phyloP scores from a whole-genome alignment of 768 basidiomycete genomes.

The Boletus bicolor region DNA sequence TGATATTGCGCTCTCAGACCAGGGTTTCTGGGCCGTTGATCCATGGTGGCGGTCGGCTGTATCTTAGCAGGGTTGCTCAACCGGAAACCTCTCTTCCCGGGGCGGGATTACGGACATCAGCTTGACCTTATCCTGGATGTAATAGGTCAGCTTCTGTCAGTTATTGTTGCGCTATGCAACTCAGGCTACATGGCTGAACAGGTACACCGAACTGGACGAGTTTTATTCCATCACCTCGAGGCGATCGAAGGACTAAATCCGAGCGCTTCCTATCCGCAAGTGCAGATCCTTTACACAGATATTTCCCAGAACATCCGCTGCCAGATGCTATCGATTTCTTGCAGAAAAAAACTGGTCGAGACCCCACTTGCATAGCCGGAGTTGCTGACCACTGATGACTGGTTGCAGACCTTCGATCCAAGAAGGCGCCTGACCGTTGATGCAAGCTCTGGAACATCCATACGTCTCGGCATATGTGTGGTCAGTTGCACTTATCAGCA shows the following conservation, averaged over 20 bases:
- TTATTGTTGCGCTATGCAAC: slow-evolving; percentile 14
- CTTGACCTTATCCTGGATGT: slow-evolving; percentile 86
- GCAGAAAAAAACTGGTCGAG: slow-evolving; percentile 61
- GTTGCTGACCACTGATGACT: background rate
- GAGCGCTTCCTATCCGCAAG: slow-evolving; percentile 80
- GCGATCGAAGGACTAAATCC: slow-evolving; percentile 83
- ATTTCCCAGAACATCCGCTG: slow-evolving; percentile 71
- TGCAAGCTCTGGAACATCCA: slow-evolving; percentile 75
- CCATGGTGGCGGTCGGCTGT: slow-evolving; percentile 76
- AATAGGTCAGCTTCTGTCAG: slow-evolving; percentile 46
- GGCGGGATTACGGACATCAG: slow-evolving; percentile 84
- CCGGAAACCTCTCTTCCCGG: slow-evolving; percentile 83
- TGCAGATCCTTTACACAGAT: slow-evolving; percentile 63
- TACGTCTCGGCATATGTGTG: slow-evolving; percentile 75
- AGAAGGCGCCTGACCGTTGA: slow-evolving; percentile 82
- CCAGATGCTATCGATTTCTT: slow-evolving; percentile 68
- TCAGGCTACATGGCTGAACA: slow-evolving; percentile 27
- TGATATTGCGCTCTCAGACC: slow-evolving; percentile 9
- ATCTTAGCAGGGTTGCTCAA: slow-evolving; percentile 80
- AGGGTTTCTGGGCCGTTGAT: slow-evolving; percentile 52
- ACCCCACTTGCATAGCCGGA: slow-evolving; percentile 27
- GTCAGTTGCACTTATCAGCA: slow-evolving; percentile 5
- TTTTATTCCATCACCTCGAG: slow-evolving; percentile 87
- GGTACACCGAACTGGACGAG: slow-evolving; percentile 84
- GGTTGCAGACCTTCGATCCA: slow-evolving; percentile 73